Evolutionary conservation across 805 yeast genomes (phyloP), one percentile per base, ranked within the genome.

Genomic region (Starmerella etchellsii): DNA sequence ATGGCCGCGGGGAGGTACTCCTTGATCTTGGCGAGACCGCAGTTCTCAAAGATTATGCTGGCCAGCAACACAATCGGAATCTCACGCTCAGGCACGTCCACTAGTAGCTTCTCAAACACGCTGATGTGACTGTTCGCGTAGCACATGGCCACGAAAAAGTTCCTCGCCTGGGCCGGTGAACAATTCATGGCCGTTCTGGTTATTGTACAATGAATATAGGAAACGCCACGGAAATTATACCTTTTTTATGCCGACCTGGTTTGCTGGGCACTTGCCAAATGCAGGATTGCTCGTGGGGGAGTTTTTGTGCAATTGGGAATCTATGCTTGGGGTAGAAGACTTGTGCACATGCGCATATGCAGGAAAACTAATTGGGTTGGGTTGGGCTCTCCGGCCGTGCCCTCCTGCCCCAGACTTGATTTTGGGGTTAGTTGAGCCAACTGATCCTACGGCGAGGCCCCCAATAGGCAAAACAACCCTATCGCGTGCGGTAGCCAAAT

Each of bases 11-110:
- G 35, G 27, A 42, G 3, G 18, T 34, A 32, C 14, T 19, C 29
- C 21, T 44, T 31, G 29, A 46, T 32, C 24, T 36, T 19, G 19
- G 37, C 41, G 3, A 47, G 37, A 11, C 50, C 50, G 38, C 51
- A 42, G 33, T 47, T 47, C 25, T 47, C 51, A 7, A 46, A 38
- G 26, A 47, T 40, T 3, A 49, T 42, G 31, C 51, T 49, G 25
- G 45, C 33, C 20, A 47, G 39, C 30, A 47, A 40, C 30, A 47
- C 43, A 11, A 25, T 40, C 9, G 51, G 44, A 31, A 41, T 28
- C 29, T 46, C 50, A 16, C 23, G 14, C 37, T 33, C 45, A 23
- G 47, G 30, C 20, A 46, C 34, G 6, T 39, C 42, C 7, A 38
- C 22, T n/a, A 47, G 37, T 27, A 36, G 43, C 29, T 36, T 29